Evolutionary conservation across 805 yeast species (phyloP), one percentile per base, ranked within the genome.

Genomic region (Nakazawaea anatomiae): DNA sequence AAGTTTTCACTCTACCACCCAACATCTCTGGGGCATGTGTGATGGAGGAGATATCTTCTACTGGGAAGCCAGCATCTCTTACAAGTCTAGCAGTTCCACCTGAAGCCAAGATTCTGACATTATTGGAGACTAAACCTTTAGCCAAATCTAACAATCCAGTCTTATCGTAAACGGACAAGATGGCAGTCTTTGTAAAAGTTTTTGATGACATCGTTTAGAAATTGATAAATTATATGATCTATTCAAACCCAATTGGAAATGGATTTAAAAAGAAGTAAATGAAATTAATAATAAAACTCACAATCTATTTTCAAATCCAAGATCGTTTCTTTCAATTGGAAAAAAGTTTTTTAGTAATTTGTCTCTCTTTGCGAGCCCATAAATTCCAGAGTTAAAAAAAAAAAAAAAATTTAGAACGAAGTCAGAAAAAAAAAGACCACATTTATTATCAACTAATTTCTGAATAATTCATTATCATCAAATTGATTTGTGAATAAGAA

Each of bases 1-100:
- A 77, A 54, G 99, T 94, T 76, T 94, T 94, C 61, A 94, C 99
- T 73, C 99, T 82, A 57, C 99, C 99, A 56, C 97, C 96, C 60
- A 94, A 78, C 96, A 94, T 94, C 72, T 94, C 99, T 48, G 99
- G 99, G 40, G 98, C 98, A 65, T 94, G 96, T 38, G 99, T 94
- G 68, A 94, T 89, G 53, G 94, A 68, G 40, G 95, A 84, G 40
- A 94, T 97, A 65, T 94, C 99, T 58, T 92, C 96, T 14, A 94
- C 98, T 43, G 96, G 92, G 82, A 94, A 92, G 10, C 98, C 98
- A 51, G 97, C 96, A 70, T 91, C 99, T 67, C 96, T 85, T 52
- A 94, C 83, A 76, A 94, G 76, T 64, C 80, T 82, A 52, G 99
- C 96, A 50, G 99, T 94, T 67, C 99, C 99, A 55, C 99, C 99